A percentile compares a stretch with the other conserved stretches of the same genome.
Evolutionary conservation across 305 asterid genomes (phyloP).

Genomic region (Ilex paraguariensis): DNA sequence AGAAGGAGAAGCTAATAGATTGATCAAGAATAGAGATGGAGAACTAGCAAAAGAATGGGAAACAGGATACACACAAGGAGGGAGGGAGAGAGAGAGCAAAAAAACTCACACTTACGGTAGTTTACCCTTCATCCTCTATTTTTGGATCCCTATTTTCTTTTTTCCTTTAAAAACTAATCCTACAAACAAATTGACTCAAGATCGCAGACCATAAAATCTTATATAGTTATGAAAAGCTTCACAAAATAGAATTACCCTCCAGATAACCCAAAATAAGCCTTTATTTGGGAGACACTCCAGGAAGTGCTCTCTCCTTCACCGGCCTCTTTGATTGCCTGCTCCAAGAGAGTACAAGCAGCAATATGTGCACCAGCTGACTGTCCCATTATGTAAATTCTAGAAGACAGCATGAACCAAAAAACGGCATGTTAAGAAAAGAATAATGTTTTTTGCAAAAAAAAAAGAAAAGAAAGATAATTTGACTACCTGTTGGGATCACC

Average conservation of each 20-base stretch:
- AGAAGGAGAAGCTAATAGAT: too few relatives aligned
- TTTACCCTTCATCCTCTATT: too few relatives aligned
- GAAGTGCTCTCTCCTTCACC: constrained; percentile 48
- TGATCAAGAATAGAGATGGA: too few relatives aligned
- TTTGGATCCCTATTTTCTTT: too few relatives aligned
- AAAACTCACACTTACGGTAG: too few relatives aligned
- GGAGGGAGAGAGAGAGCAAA: too few relatives aligned
- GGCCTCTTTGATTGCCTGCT: constrained; percentile 87
- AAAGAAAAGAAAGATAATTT: background rate
- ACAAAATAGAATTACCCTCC: constrained; percentile 64
- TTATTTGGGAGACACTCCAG: constrained; percentile 87
- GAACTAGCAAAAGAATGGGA: too few relatives aligned
- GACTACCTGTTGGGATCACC: constrained; percentile 85
- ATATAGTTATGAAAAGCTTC: too few relatives aligned
- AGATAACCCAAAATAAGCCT: constrained; percentile 89
- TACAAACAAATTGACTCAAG: too few relatives aligned
- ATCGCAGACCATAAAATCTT: too few relatives aligned
- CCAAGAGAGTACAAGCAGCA: constrained; percentile 84
- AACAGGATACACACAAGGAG: too few relatives aligned
- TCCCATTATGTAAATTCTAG: constrained; percentile 87
- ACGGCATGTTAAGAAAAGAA: background rate
- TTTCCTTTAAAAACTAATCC: too few relatives aligned
- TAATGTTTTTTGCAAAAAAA: background rate
- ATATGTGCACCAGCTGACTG: constrained; percentile 99
- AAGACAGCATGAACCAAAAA: constrained; percentile 8